A percentile compares a stretch with the other conserved stretches of the same genome.
These are phyloP conservation scores for Cyberlindnera mississippiensis DNA, from an alignment of 805 yeast genomes.

Conservation along the genomic window DNA sequence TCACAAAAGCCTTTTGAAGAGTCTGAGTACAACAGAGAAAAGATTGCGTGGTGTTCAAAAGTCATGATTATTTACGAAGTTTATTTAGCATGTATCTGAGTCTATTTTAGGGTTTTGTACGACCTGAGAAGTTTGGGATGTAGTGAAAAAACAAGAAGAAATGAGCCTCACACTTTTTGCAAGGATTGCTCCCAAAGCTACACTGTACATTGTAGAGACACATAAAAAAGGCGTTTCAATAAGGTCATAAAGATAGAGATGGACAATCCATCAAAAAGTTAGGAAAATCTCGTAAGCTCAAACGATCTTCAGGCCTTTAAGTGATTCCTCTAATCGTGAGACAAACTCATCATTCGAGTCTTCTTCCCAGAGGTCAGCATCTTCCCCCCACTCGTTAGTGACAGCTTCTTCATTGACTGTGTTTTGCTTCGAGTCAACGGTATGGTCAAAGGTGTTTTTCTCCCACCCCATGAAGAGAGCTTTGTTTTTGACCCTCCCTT, in stretches of 20 bases:
- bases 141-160: too few relatives aligned
- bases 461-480: conserved; percentile 13
- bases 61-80: background rate
- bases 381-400: conserved; percentile 3
- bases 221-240: background rate
- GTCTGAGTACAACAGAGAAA: conserved; percentile 4
- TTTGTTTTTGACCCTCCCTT: conserved; percentile 1
- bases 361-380: conserved; percentile 4
- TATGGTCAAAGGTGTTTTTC: too few relatives aligned
- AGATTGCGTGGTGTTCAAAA: conserved; percentile 1
- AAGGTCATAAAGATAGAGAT: too few relatives aligned
- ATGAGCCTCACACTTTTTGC: too few relatives aligned
- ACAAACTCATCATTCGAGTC: background rate
- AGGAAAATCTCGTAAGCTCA: too few relatives aligned
- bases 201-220: background rate
- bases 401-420: background rate
- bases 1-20: conserved; percentile 15
- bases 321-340: background rate
- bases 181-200: too few relatives aligned
- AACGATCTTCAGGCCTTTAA: background rate
- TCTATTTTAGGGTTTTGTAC: background rate
- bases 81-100: background rate
- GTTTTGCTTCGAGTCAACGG: conserved; percentile 4
- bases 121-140: too few relatives aligned
- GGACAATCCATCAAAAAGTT: too few relatives aligned